A percentile compares a stretch with the other conserved stretches of the same genome.
Conservation (phyloP, 2,329 filamentous ascomycete genomes). For the Colletotrichum sojae region DNA sequence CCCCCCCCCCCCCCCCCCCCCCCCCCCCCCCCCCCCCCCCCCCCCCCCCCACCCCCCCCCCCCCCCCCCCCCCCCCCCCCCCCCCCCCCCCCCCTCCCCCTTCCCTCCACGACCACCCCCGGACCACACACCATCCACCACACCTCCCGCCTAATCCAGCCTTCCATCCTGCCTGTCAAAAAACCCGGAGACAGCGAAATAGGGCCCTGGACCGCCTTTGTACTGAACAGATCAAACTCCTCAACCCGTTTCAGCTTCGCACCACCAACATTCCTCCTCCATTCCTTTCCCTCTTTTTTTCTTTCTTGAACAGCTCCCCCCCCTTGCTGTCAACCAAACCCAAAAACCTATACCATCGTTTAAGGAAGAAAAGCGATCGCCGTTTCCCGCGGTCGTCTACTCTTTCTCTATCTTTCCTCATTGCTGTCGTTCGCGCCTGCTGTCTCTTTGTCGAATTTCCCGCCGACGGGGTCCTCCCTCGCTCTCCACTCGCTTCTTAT, state of each 20-base stretch:
- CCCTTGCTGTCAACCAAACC: constrained; percentile 32
- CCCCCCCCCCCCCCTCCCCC: too few relatives aligned
- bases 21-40: too few relatives aligned
- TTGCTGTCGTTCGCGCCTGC: constrained; percentile 20
- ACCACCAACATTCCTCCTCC: constrained; percentile 44
- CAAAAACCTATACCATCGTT: constrained; percentile 20
- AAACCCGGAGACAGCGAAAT: constrained; percentile 39
- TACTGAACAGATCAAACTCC: constrained; percentile 52
- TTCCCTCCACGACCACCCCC: constrained; percentile 9
- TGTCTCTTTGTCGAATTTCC: constrained; percentile 35
- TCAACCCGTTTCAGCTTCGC: constrained; percentile 53
- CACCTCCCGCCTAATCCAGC: constrained; percentile 5
- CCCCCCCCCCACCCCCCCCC: too few relatives aligned
- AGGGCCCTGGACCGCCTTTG: constrained; percentile 46
- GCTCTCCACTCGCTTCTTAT: constrained; percentile 39
- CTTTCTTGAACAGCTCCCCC: constrained; percentile 21
- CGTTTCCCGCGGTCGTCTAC: constrained; percentile 16
- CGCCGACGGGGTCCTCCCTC: constrained; percentile 33
- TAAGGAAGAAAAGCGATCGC: constrained; percentile 19
- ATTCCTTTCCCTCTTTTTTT: constrained; percentile 40
- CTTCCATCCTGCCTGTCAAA: constrained; percentile 33
- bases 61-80: too few relatives aligned
- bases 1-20: too few relatives aligned
- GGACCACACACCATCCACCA: neutral
- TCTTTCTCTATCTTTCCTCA: constrained; percentile 7